phyloP scores from a whole-genome alignment of 2,329 filamentous ascomycete genomes.

The Grosmannia clavigera region DNA sequence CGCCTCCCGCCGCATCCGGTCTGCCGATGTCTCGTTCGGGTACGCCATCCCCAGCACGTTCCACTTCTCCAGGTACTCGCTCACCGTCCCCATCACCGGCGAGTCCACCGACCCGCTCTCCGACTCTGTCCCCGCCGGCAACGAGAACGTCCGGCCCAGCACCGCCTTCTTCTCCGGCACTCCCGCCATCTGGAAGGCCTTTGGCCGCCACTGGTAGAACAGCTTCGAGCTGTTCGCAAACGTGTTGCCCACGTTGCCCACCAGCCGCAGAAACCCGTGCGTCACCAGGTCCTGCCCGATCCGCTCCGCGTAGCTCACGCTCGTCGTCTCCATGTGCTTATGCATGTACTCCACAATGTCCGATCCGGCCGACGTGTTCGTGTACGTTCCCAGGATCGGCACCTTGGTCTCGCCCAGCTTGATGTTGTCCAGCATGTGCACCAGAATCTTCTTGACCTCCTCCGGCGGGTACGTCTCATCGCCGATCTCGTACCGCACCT shows the following conservation, averaged over 20 bases:
- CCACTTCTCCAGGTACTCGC: constrained; percentile 85
- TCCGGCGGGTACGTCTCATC: constrained; percentile 78
- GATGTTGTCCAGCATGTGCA: constrained; percentile 76
- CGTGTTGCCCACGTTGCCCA: constrained; percentile 87
- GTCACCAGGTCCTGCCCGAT: constrained; percentile 88
- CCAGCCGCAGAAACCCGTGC: constrained; percentile 74
- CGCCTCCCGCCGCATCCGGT: constrained; percentile 79
- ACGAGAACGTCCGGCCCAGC: constrained; percentile 62
- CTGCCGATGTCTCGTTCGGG: constrained; percentile 84
- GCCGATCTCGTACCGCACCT: constrained; percentile 77
- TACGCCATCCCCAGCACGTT: constrained; percentile 81
- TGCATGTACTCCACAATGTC: constrained; percentile 96
- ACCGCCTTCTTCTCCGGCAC: constrained; percentile 79
- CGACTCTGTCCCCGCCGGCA: constrained; percentile 17
- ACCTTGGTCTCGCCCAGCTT: constrained; percentile 87
- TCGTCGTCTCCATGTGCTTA: constrained; percentile 71
- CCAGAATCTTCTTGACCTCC: constrained; percentile 79
- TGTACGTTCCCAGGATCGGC: constrained; percentile 86
- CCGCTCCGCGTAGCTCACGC: constrained; percentile 79
- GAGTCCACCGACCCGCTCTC: constrained; percentile 49
- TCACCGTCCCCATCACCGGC: constrained; percentile 68
- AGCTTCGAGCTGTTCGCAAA: constrained; percentile 97
- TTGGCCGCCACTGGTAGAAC: constrained; percentile 94
- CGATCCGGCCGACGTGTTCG: constrained; percentile 80
- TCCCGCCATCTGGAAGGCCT: constrained; percentile 77